phyloP scores from a whole-genome alignment of 768 basidiomycete species.

The Termitomyces sp. region DNA sequence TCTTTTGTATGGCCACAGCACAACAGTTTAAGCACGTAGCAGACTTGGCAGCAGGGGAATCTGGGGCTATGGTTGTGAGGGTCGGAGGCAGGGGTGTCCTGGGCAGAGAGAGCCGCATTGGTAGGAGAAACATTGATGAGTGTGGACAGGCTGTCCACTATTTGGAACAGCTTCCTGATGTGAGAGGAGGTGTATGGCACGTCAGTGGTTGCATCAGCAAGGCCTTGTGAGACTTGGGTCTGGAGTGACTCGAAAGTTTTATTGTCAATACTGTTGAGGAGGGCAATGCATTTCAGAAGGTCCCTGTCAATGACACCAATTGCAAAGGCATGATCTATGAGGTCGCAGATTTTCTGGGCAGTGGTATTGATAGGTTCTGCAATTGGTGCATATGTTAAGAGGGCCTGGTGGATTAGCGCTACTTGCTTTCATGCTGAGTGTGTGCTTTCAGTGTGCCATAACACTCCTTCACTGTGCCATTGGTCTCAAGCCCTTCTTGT shows the following conservation, averaged over 20 bases:
- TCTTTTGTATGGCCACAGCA: not conserved
- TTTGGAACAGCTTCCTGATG: not conserved
- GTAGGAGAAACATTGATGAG: not conserved
- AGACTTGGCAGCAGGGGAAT: not conserved
- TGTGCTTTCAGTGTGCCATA: not conserved
- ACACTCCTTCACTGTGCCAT: not conserved
- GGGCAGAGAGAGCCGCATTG: not conserved
- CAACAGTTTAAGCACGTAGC: not conserved
- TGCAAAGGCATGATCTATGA: conserved; percentile 3
- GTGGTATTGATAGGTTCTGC: not conserved
- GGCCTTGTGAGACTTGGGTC: conserved; percentile 5
- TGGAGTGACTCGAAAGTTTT: conserved; percentile 2
- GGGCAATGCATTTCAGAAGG: conserved; percentile 9
- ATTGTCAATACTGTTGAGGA: conserved; percentile 11
- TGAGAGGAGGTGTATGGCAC: conserved; percentile 9
- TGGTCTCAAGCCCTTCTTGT: not conserved
- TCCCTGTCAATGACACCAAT: conserved; percentile 8
- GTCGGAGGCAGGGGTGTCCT: not conserved
- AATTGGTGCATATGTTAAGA: not conserved
- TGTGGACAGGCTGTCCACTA: not conserved
- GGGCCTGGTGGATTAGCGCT: not conserved
- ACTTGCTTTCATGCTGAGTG: not conserved
- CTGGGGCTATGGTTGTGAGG: not conserved
- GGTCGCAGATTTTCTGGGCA: not conserved
- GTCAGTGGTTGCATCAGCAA: conserved; percentile 3